These are phyloP conservation scores for Lolium multiflorum DNA, from an alignment of 176 grass and related monocot species.

Conservation along the genomic window DNA sequence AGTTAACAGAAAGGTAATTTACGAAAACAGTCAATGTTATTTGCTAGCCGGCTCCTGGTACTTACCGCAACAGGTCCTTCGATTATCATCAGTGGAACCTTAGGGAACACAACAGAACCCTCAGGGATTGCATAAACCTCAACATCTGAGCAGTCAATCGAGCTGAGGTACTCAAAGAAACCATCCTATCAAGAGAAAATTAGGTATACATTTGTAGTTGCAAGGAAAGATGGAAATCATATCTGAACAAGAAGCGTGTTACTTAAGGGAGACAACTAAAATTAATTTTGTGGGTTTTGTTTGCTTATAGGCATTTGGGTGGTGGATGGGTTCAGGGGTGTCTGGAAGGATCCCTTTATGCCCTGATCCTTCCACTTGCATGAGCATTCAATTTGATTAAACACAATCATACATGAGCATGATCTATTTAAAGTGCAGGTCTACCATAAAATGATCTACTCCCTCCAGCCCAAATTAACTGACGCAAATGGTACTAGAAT, in stretches of 20 bases:
- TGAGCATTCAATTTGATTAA: not conserved
- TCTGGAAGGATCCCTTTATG: not conserved
- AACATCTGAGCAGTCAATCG: slow-evolving; percentile 84
- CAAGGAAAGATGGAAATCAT: not conserved
- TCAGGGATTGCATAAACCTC: slow-evolving; percentile 91
- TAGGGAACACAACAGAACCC: slow-evolving; percentile 95
- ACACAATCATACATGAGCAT: not conserved
- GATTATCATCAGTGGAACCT: slow-evolving; percentile 86
- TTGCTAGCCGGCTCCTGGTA: slow-evolving; percentile 43
- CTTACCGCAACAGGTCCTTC: slow-evolving; percentile 96
- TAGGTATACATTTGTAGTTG: not conserved
- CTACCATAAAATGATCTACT: not conserved
- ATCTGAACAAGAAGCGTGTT: not conserved
- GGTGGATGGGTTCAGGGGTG: not conserved
- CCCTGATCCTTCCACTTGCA: slow-evolving; percentile 17
- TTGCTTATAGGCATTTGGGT: not conserved
- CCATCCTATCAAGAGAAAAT: slow-evolving; percentile 56
- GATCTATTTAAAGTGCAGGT: not conserved
- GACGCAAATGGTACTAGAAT: no score
- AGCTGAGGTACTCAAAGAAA: slow-evolving; percentile 90
- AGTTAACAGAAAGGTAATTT: slow-evolving; percentile 3
- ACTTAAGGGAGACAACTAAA: not conserved
- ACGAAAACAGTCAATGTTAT: slow-evolving; percentile 11
- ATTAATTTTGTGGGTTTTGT: slow-evolving; percentile 6
- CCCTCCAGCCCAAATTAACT: no score